phyloP scores from a whole-genome alignment of 1,139 yeast genomes.

The Blastobotrys aristatus region DNA sequence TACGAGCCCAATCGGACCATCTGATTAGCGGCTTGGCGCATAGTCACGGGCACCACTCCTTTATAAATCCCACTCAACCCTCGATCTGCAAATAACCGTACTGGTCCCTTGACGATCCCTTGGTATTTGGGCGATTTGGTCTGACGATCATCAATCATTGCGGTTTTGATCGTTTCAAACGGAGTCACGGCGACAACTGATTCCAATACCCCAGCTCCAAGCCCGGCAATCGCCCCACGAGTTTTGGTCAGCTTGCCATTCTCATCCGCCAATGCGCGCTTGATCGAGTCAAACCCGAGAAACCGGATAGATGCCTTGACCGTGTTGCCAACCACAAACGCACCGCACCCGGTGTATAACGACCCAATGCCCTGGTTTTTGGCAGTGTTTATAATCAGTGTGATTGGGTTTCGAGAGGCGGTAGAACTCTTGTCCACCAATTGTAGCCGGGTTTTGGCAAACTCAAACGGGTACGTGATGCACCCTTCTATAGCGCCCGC shows the following conservation, averaged over 20 bases:
- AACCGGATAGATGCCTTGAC: conserved; percentile 93
- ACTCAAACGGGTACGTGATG: conserved; percentile 91
- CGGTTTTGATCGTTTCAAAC: conserved; percentile 94
- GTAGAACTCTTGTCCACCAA: conserved; percentile 65
- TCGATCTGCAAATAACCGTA: conserved; percentile 63
- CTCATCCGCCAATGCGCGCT: conserved; percentile 67
- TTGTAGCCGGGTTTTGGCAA: conserved; percentile 91
- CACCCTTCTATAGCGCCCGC: conserved; percentile 95
- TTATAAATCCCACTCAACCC: conserved; percentile 82
- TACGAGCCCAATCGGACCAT: conserved; percentile 93
- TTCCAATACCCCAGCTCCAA: conserved; percentile 93
- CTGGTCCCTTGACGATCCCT: conserved; percentile 58
- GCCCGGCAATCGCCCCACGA: conserved; percentile 88
- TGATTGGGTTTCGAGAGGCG: conserved; percentile 74
- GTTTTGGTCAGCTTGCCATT: conserved; percentile 86
- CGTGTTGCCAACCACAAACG: conserved; percentile 92
- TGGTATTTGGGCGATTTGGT: conserved; percentile 66
- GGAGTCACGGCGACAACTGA: conserved; percentile 94
- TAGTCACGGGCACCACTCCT: conserved; percentile 86
- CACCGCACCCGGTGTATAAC: conserved; percentile 95
- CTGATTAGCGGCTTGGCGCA: conserved; percentile 94
- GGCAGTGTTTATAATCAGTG: conserved; percentile 67
- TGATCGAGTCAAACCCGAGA: conserved; percentile 86
- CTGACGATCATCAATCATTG: conserved; percentile 88
- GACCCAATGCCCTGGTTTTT: conserved; percentile 74